Conservation (phyloP, 768 basidiomycete genomes). For the Boletus rubescentipes region DNA sequence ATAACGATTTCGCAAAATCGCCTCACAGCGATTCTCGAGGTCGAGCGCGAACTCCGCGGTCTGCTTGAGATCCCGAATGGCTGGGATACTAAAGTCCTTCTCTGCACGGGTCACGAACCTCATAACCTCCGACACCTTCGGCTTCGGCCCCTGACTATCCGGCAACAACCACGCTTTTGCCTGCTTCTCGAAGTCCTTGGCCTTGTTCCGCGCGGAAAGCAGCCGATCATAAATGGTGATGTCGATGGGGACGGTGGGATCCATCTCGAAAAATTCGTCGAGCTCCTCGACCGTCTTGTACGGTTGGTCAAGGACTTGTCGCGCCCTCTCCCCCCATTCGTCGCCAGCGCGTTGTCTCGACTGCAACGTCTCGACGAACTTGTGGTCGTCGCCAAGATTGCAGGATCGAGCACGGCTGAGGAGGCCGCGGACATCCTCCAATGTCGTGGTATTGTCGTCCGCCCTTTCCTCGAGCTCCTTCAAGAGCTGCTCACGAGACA, state of each 20-base stretch:
- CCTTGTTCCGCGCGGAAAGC: constrained; percentile 61
- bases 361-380: constrained; percentile 61
- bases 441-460: constrained; percentile 62
- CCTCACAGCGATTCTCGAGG: constrained; percentile 73
- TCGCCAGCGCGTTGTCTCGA: constrained; percentile 65
- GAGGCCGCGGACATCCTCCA: constrained; percentile 76
- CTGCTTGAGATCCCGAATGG: constrained; percentile 63
- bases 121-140: constrained; percentile 67
- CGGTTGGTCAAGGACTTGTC: constrained; percentile 61
- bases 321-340: constrained; percentile 76
- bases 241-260: constrained; percentile 69
- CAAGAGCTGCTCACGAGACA: constrained; percentile 74
- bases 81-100: constrained; percentile 72
- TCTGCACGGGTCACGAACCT: constrained; percentile 68
- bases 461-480: constrained; percentile 72
- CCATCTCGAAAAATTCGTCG: constrained; percentile 66
- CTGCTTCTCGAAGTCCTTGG: constrained; percentile 77
- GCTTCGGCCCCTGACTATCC: constrained; percentile 53
- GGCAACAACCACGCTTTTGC: constrained; percentile 68
- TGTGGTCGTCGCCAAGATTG: constrained; percentile 63
- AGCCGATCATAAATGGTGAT: constrained; percentile 63
- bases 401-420: constrained; percentile 69
- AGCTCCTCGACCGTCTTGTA: constrained; percentile 76
- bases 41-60: constrained; percentile 77
- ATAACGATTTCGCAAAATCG: constrained; percentile 65